phyloP scores from a whole-genome alignment of 2,329 filamentous ascomycete genomes.

The Phaeomoniella chlamydospora region DNA sequence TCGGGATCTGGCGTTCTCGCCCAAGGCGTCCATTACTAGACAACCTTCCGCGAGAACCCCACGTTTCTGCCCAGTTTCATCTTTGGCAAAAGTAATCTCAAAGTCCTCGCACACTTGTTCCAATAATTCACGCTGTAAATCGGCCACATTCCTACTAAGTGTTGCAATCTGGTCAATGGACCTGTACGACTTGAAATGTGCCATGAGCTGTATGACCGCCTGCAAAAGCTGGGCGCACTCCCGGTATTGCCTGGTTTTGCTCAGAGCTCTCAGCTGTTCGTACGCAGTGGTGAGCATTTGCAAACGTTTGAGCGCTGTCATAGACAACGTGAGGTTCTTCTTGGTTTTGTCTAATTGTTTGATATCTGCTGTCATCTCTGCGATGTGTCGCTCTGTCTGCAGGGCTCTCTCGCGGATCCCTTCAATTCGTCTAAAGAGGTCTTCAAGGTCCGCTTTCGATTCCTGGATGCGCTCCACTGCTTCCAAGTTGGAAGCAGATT shows the following conservation, averaged over 20 bases:
- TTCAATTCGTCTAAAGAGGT: conserved; percentile 89
- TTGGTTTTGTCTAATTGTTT: conserved; percentile 95
- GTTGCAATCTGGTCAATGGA: conserved; percentile 97
- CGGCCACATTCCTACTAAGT: conserved; percentile 80
- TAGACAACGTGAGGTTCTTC: conserved; percentile 86
- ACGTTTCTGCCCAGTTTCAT: conserved; percentile 58
- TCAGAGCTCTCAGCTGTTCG: conserved; percentile 75
- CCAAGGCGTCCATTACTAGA: conserved; percentile 84
- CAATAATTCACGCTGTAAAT: conserved; percentile 79
- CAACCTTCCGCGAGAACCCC: conserved; percentile 73
- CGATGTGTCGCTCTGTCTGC: conserved; percentile 89
- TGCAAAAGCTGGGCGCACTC: conserved; percentile 90
- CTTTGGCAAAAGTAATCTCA: conserved; percentile 83
- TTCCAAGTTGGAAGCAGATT: conserved; percentile 73
- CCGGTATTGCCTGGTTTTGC: conserved; percentile 76
- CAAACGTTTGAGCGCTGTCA: conserved; percentile 91
- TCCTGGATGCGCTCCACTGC: conserved; percentile 84
- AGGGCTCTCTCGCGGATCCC: conserved; percentile 77
- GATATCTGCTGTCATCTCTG: conserved; percentile 97
- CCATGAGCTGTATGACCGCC: conserved; percentile 93
- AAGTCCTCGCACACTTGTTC: conserved; percentile 99
- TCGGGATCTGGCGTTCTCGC: conserved; percentile 67
- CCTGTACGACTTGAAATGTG: conserved; percentile 94
- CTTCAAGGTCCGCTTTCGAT: conserved; percentile 76
- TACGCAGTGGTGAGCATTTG: conserved; percentile 99